Base-by-base conservation (phyloP, 495 filamentous ascomycete species). In the Penicillium diatomitis region DNA sequence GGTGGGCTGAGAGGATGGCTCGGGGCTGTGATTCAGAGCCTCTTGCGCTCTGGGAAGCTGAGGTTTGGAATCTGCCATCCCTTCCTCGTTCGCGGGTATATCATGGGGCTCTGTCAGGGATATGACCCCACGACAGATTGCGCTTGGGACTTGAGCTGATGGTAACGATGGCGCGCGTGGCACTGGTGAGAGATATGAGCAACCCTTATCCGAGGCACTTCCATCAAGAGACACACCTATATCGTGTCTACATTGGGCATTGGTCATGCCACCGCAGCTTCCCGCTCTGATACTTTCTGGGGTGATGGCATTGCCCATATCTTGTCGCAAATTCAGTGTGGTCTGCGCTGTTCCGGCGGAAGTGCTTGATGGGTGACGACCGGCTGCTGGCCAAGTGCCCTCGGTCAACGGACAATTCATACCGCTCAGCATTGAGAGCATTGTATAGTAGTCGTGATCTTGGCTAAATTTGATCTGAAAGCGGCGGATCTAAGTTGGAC, bases 401-500 rank as follows among this genome's bases (percentile, higher is more conserved):
- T 74, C 71, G 5, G 64, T 66, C 37, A 73, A 60, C 10, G 64
- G 67, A 44, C 69, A 73, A 27, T 69, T 66, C 38, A 68, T 63
- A 7, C 67, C 57, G 34, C 67, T 65, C 2, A 74, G 53, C 10
- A 69, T 56, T 6, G 62, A 50, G n/a, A 74, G 54, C 1, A 59
- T 60, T 5, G 60, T 60, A 32, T 67, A 68, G 50, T 66, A 74
- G 45, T 74, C 69, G 6, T 54, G 44, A 11, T 68, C 61, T 4
- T 55, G 57, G 2, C 47, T 55, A 45, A 74, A 73, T 42, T 71
- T 73, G 51, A 74, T 55, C 42, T 74, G 71, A 11, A 74, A 71
- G 4, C 71, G 67, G 43, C 64, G 64, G 27, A 68, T 51, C 71
- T 74, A 47, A 0, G 6, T 28, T 2, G 0, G 28, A 1, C 32